phyloP scores from a whole-genome alignment of 768 basidiomycete genomes.

The Clathrus columnatus region DNA sequence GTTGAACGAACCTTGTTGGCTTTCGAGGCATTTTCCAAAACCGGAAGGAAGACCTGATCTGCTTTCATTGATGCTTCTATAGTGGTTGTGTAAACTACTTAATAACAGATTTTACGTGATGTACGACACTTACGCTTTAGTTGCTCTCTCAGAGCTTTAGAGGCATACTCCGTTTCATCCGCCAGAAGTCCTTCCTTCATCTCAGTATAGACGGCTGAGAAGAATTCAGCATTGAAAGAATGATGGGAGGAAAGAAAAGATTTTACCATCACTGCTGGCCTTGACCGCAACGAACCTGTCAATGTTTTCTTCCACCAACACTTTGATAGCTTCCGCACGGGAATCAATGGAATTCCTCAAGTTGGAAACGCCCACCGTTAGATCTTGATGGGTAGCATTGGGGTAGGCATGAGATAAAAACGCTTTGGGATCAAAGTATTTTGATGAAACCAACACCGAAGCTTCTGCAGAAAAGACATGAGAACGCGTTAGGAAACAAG shows the following conservation, averaged over 20 bases:
- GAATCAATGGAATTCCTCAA: slow-evolving; percentile 77
- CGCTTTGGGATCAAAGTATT: slow-evolving; percentile 91
- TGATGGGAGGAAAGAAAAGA: not conserved
- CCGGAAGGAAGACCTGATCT: slow-evolving; percentile 91
- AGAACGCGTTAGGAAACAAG: slow-evolving; percentile 8
- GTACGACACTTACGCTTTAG: slow-evolving; percentile 58
- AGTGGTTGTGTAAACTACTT: not conserved
- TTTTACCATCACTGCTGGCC: slow-evolving; percentile 84
- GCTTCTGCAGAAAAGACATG: slow-evolving; percentile 42
- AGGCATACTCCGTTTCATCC: slow-evolving; percentile 70
- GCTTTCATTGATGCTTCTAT: slow-evolving; percentile 87
- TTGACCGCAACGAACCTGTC: slow-evolving; percentile 97
- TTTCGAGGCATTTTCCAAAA: slow-evolving; percentile 91
- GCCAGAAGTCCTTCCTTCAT: slow-evolving; percentile 87
- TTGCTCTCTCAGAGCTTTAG: slow-evolving; percentile 71
- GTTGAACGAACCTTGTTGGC: slow-evolving; percentile 89
- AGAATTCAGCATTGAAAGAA: not conserved
- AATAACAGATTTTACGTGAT: not conserved
- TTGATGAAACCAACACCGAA: slow-evolving; percentile 77
- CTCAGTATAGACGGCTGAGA: slow-evolving; percentile 73
- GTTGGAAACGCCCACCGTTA: slow-evolving; percentile 66
- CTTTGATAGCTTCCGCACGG: slow-evolving; percentile 87
- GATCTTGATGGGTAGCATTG: slow-evolving; percentile 89
- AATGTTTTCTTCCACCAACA: slow-evolving; percentile 96
- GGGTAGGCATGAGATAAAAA: slow-evolving; percentile 91